A percentile compares a stretch with the other conserved stretches of the same genome.
These are phyloP conservation scores for Conoideocrella luteorostrata DNA, from an alignment of 2,329 filamentous ascomycete species.

Conservation along the genomic window DNA sequence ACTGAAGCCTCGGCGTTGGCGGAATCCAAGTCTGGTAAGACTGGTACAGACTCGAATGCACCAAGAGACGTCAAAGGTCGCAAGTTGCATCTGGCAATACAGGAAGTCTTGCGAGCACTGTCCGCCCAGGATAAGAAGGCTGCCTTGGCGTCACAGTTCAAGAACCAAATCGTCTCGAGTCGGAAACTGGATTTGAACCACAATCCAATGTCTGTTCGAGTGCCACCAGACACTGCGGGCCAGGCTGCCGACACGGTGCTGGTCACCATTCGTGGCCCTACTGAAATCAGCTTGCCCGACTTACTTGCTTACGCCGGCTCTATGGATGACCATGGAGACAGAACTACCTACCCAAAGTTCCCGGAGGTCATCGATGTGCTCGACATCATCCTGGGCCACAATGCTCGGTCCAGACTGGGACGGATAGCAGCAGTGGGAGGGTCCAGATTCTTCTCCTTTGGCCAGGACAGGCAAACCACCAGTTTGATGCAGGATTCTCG, in stretches of 20 bases:
- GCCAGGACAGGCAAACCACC: conserved; percentile 18
- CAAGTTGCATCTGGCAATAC: conserved; percentile 37
- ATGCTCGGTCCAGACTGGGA: conserved; percentile 29
- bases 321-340: conserved; percentile 31
- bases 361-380: conserved; percentile 43
- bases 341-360: conserved; percentile 40
- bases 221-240: conserved; percentile 25
- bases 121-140: conserved; percentile 21
- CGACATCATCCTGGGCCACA: conserved; percentile 44
- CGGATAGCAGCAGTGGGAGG: conserved; percentile 36
- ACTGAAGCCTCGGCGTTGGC: too few relatives aligned
- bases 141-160: conserved; percentile 42
- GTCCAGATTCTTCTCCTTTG: conserved; percentile 43
- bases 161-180: conserved; percentile 38
- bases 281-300: conserved; percentile 29
- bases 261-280: conserved; percentile 36
- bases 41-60: conserved; percentile 8
- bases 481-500: conserved; percentile 22
- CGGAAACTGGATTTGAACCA: conserved; percentile 28
- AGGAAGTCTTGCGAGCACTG: conserved; percentile 30
- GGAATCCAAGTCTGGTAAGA: too few relatives aligned
- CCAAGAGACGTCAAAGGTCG: conserved; percentile 31
- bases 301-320: conserved; percentile 40
- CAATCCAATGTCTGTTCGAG: conserved; percentile 27
- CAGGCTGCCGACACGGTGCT: conserved; percentile 27